These are phyloP conservation scores for Phalaenopsis hybrid DNA, from an alignment of 116 monocot species.

Conservation along the genomic window DNA sequence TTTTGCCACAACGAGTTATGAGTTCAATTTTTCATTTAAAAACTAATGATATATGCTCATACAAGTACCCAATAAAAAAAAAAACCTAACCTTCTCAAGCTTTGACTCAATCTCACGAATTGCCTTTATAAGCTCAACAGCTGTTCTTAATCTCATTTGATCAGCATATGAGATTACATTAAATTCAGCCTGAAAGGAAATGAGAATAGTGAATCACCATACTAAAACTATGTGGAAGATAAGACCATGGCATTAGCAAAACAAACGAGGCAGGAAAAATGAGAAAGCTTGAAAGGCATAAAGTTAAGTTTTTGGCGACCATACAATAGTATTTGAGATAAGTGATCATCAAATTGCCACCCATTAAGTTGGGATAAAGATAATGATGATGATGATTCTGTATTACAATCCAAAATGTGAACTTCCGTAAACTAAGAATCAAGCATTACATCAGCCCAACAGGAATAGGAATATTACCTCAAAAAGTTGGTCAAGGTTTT, in stretches of 20 bases:
- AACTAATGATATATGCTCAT: background rate
- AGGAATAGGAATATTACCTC: background rate
- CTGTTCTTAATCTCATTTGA: conserved; percentile 86
- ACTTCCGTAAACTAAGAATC: background rate
- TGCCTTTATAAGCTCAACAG: conserved; percentile 81
- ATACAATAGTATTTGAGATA: background rate
- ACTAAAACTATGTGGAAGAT: background rate
- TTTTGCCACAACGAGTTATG: background rate
- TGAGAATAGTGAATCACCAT: conserved; percentile 1
- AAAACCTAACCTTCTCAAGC: conserved; percentile 63
- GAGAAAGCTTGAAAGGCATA: background rate
- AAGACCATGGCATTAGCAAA: background rate
- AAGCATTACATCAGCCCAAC: background rate
- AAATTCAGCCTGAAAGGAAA: conserved; percentile 56
- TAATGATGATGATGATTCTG: background rate
- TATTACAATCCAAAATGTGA: background rate
- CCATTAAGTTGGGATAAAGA: background rate
- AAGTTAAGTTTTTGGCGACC: background rate
- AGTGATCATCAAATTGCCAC: background rate
- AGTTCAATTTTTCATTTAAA: background rate
- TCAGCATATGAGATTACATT: conserved; percentile 83
- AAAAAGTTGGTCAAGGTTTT: background rate
- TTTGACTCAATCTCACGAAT: conserved; percentile 80
- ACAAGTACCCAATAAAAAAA: background rate
- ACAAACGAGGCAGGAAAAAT: background rate